These are phyloP conservation scores for Colletotrichum sojae DNA, from an alignment of 2,329 filamentous ascomycete genomes.

Conservation along the genomic window DNA sequence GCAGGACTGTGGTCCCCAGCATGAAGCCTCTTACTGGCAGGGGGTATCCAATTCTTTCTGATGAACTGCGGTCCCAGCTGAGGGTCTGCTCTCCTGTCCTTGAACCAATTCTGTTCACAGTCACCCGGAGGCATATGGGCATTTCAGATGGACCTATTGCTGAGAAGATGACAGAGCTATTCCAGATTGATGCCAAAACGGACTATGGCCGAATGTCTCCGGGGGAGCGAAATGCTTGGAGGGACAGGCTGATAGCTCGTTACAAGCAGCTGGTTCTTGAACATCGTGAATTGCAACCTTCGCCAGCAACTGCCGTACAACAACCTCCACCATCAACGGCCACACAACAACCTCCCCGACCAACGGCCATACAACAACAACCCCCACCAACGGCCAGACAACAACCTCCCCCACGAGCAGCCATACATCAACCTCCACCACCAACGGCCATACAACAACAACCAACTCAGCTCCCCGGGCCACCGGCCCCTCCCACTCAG, in stretches of 20 bases:
- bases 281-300: neutral
- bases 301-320: neutral
- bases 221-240: constrained; percentile 9
- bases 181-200: constrained; percentile 41
- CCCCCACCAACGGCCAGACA: too few relatives aligned
- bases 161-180: constrained; percentile 48
- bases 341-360: too few relatives aligned
- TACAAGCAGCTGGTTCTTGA: constrained; percentile 22
- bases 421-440: too few relatives aligned
- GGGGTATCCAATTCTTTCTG: constrained; percentile 68
- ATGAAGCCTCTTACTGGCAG: constrained; percentile 49
- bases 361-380: too few relatives aligned
- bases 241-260: constrained; percentile 19
- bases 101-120: constrained; percentile 68
- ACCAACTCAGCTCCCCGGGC: neutral
- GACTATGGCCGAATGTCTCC: constrained; percentile 29
- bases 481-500: constrained; percentile 3
- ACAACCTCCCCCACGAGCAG: too few relatives aligned
- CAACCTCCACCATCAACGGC: neutral
- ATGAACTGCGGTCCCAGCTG: constrained; percentile 66
- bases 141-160: constrained; percentile 52
- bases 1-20: constrained; percentile 48
- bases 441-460: too few relatives aligned
- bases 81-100: constrained; percentile 65
- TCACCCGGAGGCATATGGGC: constrained; percentile 63